Percentiles rank a stretch among this genome's conserved stretches.
Conservation (phyloP, 108 stramenopile species). For the Aurantiochytrium sp. region DNA sequence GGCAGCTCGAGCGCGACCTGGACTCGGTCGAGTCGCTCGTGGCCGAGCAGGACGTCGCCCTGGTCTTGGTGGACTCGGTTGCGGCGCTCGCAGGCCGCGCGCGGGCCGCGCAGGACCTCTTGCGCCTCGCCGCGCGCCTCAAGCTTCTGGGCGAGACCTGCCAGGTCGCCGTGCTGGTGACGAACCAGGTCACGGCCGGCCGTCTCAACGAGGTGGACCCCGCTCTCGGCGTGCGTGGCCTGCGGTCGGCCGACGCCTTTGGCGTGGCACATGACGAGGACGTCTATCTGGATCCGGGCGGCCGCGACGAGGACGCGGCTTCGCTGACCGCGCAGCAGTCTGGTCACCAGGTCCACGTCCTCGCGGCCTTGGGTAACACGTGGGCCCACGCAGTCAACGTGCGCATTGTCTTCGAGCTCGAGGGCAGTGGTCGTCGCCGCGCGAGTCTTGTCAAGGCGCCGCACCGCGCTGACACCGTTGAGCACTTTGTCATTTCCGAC, state of each 20-base stretch:
- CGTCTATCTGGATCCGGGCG: too few relatives aligned
- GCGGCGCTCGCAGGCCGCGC: neutral
- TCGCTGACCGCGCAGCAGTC: too few relatives aligned
- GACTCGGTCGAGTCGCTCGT: neutral
- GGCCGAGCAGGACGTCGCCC: neutral
- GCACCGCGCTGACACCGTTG: neutral
- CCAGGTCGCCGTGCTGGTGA: neutral
- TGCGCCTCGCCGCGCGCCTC: neutral
- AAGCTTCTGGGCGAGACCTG: slow-evolving; percentile 8
- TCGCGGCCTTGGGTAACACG: slow-evolving; percentile 1
- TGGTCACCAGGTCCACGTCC: neutral
- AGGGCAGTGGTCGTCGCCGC: neutral
- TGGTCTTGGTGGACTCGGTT: neutral
- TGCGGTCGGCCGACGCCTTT: neutral
- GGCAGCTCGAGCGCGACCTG: neutral
- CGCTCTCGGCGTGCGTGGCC: neutral
- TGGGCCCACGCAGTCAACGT: slow-evolving; percentile 17
- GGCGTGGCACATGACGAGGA: neutral
- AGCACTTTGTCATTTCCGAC: neutral
- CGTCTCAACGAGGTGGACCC: neutral
- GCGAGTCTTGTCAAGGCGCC: neutral
- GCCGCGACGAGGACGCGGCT: neutral
- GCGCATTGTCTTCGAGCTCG: neutral
- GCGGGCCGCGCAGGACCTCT: neutral
- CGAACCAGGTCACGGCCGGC: neutral